Percentiles rank a stretch among this genome's conserved stretches.
phyloP scores from a whole-genome alignment of 768 basidiomycete genomes.

The Suillus placidus region DNA sequence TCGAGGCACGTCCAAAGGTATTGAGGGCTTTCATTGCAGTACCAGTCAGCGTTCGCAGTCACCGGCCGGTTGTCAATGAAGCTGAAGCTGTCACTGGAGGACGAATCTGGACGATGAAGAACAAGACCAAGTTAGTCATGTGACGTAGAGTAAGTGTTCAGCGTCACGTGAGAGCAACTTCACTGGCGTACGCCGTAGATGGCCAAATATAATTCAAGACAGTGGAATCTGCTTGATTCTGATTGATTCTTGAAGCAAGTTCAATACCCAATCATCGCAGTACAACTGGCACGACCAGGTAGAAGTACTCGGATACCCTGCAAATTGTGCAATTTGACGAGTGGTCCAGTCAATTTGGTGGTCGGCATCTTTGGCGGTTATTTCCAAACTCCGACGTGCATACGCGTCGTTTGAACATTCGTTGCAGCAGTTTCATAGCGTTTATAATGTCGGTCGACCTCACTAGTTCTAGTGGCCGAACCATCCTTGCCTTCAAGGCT shows the following conservation, averaged over 20 bases:
- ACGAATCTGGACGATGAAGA: background rate
- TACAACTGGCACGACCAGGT: too few relatives aligned
- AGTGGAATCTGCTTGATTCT: too few relatives aligned
- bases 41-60: background rate
- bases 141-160: too few relatives aligned
- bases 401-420: constrained; percentile 3
- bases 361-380: background rate
- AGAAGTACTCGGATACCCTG: too few relatives aligned
- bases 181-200: too few relatives aligned
- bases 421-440: background rate
- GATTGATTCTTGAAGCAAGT: too few relatives aligned
- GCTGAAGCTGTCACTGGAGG: background rate
- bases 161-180: constrained; percentile 1
- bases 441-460: constrained; percentile 16
- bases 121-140: background rate
- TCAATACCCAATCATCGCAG: background rate
- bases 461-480: constrained; percentile 26
- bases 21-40: background rate
- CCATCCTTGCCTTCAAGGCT: constrained; percentile 59
- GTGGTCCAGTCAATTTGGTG: too few relatives aligned
- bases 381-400: constrained; percentile 5
- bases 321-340: background rate
- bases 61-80: background rate
- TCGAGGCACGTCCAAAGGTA: background rate
- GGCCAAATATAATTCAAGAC: too few relatives aligned